phyloP scores from a whole-genome alignment of 2,329 filamentous ascomycete genomes.

The Blastomyces parvus region DNA sequence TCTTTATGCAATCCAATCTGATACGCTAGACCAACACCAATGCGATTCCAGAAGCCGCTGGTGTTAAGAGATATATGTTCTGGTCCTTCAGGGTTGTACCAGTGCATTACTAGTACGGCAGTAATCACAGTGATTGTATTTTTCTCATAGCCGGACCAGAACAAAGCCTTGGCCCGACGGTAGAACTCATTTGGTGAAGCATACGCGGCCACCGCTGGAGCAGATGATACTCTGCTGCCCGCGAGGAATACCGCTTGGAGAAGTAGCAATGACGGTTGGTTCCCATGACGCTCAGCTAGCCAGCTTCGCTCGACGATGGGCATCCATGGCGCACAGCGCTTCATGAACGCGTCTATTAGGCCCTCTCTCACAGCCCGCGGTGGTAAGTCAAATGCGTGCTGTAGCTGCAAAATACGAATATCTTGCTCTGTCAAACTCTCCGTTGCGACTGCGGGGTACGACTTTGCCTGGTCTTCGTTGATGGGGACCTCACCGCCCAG shows the following conservation, averaged over 20 bases:
- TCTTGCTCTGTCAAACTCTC: conserved; percentile 23
- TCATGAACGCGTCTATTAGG: conserved; percentile 26
- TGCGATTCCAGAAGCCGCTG: conserved; percentile 37
- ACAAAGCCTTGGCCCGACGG: conserved; percentile 26
- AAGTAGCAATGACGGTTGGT: conserved; percentile 24
- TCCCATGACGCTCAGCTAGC: conserved; percentile 21
- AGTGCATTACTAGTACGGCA: conserved; percentile 27
- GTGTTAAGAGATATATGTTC: conserved; percentile 35
- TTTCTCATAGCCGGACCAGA: conserved; percentile 27
- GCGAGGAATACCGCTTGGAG: conserved; percentile 36
- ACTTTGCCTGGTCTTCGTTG: conserved; percentile 22
- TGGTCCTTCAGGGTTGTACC: conserved; percentile 29
- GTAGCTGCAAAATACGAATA: conserved; percentile 20
- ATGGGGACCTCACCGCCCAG: conserved; percentile 22
- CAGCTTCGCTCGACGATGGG: conserved; percentile 25
- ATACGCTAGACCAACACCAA: conserved; percentile 36
- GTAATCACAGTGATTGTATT: conserved; percentile 26
- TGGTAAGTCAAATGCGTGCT: conserved; percentile 23
- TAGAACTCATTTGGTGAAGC: conserved; percentile 26
- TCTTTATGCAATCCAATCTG: conserved; percentile 39
- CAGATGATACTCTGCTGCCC: conserved; percentile 33
- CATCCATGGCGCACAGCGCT: conserved; percentile 27
- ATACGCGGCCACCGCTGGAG: conserved; percentile 23
- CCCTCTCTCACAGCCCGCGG: conserved; percentile 23
- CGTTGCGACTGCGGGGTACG: conserved; percentile 19